Base-by-base conservation (phyloP, 805 yeast species). In the Debaryomyces hansenii region DNA sequence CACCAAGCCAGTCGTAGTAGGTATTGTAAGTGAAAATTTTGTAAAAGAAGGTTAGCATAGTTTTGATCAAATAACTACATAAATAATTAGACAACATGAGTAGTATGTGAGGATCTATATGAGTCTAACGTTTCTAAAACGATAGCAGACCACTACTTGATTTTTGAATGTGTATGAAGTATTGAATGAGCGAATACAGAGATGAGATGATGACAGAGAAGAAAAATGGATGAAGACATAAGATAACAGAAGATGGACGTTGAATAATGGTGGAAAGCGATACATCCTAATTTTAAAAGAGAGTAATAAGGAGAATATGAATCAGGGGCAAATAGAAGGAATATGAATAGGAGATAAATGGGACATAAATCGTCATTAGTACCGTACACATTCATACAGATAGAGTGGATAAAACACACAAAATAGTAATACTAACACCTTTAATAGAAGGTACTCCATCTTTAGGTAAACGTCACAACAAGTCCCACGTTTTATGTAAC, bases 381-480 rank as follows among this genome's bases (percentile, higher is more conserved):
- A 31, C 34, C 34, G 16, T 31, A 14, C 34, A 31, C 34, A 31
- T 31, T 31, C 34, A 31, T 8, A 31, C 6, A 31, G 16, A 2
- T 4, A 31, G 34, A 31, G 34, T 14, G 34, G 34, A 31, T 9
- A n/a, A 12, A 14, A 31, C 34, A 24, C 27, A n/a, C 34, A 18
- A 35, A 35, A 35, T 11, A 20, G 9, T 27, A 34, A 40, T 56
- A 56, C 60, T 56, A 56, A 56, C 60, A 44, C 51, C 50, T 40
- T 42, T 43, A 39, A 54, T 51, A 72, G 96, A 92, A 90, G 99
- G 99, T 89, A 92, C 99, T 79, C 97, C 98, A 82, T 90, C 97
- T 77, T 86, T 90, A 85, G 99, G 99, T 85, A 92, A 92, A 84
- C 90, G 94, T 80, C 97, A 94, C 89, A 91, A 88, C 92, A 94